phyloP scores from a whole-genome alignment of 2,329 filamentous ascomycete genomes.

The Thelonectria olida region DNA sequence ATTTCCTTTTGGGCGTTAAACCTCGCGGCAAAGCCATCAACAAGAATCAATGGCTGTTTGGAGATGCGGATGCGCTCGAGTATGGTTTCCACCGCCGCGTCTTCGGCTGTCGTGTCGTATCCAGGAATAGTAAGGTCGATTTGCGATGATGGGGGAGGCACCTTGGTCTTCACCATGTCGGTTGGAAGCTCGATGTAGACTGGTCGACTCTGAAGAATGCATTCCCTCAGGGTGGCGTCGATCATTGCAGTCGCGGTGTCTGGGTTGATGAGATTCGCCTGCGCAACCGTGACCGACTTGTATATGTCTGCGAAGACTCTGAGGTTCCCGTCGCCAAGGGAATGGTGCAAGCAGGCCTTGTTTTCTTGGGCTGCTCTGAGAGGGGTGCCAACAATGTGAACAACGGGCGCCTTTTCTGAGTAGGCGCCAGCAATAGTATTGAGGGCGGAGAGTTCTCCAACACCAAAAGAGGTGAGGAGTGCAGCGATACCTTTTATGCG shows the following conservation, averaged over 20 bases:
- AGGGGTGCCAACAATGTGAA: constrained; percentile 67
- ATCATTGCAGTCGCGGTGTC: not conserved
- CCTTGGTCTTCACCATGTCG: constrained; percentile 8
- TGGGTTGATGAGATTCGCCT: constrained; percentile 39
- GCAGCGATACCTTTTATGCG: constrained; percentile 59
- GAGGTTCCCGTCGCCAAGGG: constrained; percentile 63
- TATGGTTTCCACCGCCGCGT: not conserved
- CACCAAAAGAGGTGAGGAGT: constrained; percentile 68
- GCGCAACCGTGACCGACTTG: constrained; percentile 57
- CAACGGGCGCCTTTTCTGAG: constrained; percentile 63
- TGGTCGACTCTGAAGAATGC: not conserved
- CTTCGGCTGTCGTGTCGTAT: not conserved
- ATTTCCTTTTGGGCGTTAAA: constrained; percentile 53
- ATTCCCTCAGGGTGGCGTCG: not conserved
- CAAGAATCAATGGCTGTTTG: constrained; percentile 59
- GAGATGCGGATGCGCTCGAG: constrained; percentile 50
- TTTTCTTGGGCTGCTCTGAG: constrained; percentile 51
- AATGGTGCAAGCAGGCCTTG: constrained; percentile 60
- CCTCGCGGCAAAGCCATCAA: constrained; percentile 59
- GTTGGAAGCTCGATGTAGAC: constrained; percentile 19
- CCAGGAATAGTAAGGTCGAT: not conserved
- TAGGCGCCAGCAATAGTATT: constrained; percentile 68
- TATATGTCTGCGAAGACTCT: constrained; percentile 59
- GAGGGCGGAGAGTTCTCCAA: constrained; percentile 65
- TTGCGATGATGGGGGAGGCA: not conserved